These are phyloP conservation scores for Amanita pallidorosea DNA, from an alignment of 768 basidiomycete genomes.

Conservation along the genomic window DNA sequence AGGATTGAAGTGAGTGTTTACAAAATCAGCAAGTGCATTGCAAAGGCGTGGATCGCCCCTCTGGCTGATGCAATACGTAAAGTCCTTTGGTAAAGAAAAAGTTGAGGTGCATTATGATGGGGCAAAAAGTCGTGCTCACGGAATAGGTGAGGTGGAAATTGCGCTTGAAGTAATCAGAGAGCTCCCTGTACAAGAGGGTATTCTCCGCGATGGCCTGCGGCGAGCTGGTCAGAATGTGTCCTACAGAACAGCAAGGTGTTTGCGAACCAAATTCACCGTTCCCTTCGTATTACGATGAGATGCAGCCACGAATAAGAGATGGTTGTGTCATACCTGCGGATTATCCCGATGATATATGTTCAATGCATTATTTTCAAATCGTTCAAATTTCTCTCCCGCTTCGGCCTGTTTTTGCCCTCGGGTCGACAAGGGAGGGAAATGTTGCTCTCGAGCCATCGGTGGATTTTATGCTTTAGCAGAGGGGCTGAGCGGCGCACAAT, in stretches of 20 bases:
- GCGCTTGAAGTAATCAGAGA: conserved; percentile 8
- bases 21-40: conserved; percentile 6
- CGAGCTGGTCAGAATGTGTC: neutral
- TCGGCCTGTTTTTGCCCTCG: neutral
- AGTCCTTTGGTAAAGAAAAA: conserved; percentile 8
- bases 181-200: conserved; percentile 9
- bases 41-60: conserved; percentile 8
- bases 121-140: conserved; percentile 3
- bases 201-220: conserved; percentile 12
- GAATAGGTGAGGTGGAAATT: conserved; percentile 5
- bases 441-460: too few species aligned
- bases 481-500: neutral
- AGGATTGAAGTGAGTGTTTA: conserved; percentile 11
- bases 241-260: neutral
- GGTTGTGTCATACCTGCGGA: neutral
- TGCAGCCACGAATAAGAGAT: neutral
- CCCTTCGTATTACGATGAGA: neutral
- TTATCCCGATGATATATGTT: neutral
- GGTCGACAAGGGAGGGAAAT: neutral
- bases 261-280: neutral
- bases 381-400: neutral
- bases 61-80: conserved; percentile 11
- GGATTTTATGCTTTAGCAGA: neutral
- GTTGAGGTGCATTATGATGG: neutral
- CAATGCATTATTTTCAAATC: neutral